Evolutionary conservation across 2,329 filamentous ascomycete genomes (phyloP), one percentile per base, ranked within the genome.

Genomic region (Diaporthe citrichinensis): DNA sequence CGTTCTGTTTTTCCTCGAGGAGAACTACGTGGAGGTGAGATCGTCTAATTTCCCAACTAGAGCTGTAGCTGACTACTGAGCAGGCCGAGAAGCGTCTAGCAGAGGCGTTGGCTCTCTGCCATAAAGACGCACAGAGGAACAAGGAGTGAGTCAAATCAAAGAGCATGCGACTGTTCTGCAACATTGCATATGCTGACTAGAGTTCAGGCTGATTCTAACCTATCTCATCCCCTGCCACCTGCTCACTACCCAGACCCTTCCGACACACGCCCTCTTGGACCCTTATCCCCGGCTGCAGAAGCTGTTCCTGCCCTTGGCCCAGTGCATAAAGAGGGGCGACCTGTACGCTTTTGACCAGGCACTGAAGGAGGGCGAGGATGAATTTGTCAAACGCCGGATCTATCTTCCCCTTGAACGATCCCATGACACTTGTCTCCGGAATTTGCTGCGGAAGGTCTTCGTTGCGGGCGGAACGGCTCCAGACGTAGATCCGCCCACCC

Each of bases 181-280:
- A 41, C 6, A 61, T 4, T 62, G 10, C 14, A 36, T 15, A 67
- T 41, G 73, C 80, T 83, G 73, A 85, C 77, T 25, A 46, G 23
- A 25, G 65, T 9, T 9, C 78, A 97, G 94, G 81, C 90, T 97
- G 74, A 98, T 99, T 73, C 89, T 99, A 41, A 98, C 94, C 3
- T 99, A 99, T 81, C 91, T 99, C 15, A 96, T 99, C 71, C 97
- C 97, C 0, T 98, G 96, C 78, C 95, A 95, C 78, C 91, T 99
- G 44, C 90, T 99, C 74, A 98, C 95, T 3, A 94, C 91, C 39
- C 95, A 98, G 82, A 94, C 93, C 0, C 90, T 99, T 2, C 97
- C 97, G 0, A 95, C 91, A 71, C 85, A 89, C 72, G 83, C 87
- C 65, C 89, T 98, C 0, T 89, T 99, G 1, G 87, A 90, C 55